These are phyloP conservation scores for Aureobasidium subglaciale DNA, from an alignment of 2,329 filamentous ascomycete species.

Conservation along the genomic window DNA sequence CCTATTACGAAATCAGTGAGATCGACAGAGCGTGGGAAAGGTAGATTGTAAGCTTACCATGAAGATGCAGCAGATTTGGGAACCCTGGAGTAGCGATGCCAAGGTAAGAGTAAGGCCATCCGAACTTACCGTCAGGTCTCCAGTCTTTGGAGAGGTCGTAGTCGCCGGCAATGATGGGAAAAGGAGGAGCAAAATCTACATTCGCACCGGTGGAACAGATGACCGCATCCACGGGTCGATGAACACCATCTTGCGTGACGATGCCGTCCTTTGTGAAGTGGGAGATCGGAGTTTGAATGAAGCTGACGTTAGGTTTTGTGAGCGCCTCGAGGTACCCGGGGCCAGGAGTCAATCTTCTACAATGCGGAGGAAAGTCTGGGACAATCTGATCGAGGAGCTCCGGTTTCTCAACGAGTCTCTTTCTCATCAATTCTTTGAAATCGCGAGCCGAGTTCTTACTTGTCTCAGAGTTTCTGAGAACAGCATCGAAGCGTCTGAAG, in stretches of 20 bases:
- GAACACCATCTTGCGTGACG: constrained; percentile 50
- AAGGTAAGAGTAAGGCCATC: constrained; percentile 62
- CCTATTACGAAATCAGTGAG: too few relatives aligned
- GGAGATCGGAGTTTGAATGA: constrained; percentile 50
- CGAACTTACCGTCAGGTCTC: constrained; percentile 48
- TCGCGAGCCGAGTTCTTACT: constrained; percentile 20
- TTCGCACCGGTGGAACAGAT: constrained; percentile 43
- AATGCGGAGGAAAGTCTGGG: constrained; percentile 36
- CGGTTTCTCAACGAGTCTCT: constrained; percentile 47
- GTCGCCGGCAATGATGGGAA: constrained; percentile 51
- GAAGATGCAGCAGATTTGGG: constrained; percentile 60
- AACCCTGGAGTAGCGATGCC: constrained; percentile 58
- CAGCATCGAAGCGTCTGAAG: constrained; percentile 42
- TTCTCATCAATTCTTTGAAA: constrained; percentile 39
- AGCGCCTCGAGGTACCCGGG: constrained; percentile 35
- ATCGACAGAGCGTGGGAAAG: too few relatives aligned
- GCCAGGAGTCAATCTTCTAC: constrained; percentile 41
- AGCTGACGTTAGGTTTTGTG: constrained; percentile 32
- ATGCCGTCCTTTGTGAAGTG: constrained; percentile 50
- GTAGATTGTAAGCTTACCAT: too few relatives aligned
- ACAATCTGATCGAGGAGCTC: constrained; percentile 30
- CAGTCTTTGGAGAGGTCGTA: constrained; percentile 50
- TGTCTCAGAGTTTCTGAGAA: constrained; percentile 32
- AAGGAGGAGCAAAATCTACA: constrained; percentile 36
- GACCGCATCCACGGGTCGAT: constrained; percentile 55